Evolutionary conservation across 225 moss, liverwort and hornwort species (phyloP).

Genomic region (Takakia lepidozioides): DNA sequence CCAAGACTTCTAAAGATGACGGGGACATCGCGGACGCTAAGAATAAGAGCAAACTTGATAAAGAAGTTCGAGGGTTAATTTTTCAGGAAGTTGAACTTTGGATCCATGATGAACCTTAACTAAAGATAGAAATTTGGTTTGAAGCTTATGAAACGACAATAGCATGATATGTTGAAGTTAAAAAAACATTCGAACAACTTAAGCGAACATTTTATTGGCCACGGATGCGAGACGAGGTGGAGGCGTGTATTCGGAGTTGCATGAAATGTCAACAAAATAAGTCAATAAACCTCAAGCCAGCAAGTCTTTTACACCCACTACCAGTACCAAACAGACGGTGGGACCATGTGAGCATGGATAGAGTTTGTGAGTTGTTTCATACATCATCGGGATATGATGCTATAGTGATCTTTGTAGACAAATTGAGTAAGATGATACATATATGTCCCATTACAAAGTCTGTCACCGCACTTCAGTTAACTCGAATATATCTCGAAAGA

Average conservation of each 20-base stretch:
- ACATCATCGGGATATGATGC: too few species aligned
- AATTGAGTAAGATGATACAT: too few species aligned
- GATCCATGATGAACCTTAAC: not conserved
- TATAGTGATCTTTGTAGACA: too few species aligned
- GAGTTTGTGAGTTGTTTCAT: not conserved
- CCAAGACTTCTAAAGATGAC: too few species aligned
- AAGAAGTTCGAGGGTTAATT: too few species aligned
- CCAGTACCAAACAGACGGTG: not conserved
- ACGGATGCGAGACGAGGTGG: too few species aligned
- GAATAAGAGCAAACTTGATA: too few species aligned
- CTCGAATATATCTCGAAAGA: too few species aligned
- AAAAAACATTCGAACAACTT: too few species aligned
- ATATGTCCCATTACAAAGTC: not conserved
- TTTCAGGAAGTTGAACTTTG: too few species aligned
- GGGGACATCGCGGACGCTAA: too few species aligned
- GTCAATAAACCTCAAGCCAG: not conserved
- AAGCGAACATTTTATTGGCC: too few species aligned
- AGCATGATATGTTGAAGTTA: not conserved
- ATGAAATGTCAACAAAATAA: not conserved
- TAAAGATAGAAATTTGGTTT: not conserved
- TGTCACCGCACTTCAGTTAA: not conserved
- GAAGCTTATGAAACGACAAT: not conserved
- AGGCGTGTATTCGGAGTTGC: not conserved
- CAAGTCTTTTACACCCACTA: not conserved
- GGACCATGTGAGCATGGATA: not conserved